Evolutionary conservation across 306 rosid species (phyloP).

Genomic region (Cucurbita argyrosperma): DNA sequence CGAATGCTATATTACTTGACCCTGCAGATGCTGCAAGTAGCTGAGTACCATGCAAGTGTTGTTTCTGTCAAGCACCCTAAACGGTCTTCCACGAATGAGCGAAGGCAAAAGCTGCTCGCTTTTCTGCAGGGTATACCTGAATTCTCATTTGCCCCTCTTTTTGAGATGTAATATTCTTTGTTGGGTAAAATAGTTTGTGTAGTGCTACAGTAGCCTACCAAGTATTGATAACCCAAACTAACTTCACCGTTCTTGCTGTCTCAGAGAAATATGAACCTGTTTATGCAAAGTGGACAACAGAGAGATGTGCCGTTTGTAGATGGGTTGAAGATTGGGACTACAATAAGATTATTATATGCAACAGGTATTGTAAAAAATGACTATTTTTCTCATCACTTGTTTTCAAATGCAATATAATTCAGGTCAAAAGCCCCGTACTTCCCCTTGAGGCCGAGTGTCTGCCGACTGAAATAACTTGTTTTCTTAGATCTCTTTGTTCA

Average conservation of each 20-base stretch:
- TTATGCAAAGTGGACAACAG: slow-evolving; percentile 94
- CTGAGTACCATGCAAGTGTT: slow-evolving; percentile 70
- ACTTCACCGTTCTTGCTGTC: slow-evolving; percentile 10
- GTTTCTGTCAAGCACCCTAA: slow-evolving; percentile 65
- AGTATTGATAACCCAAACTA: slow-evolving; percentile 8
- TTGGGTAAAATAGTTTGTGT: background rate
- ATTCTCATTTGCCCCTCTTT: slow-evolving; percentile 1
- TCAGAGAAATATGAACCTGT: slow-evolving; percentile 96
- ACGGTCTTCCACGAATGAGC: slow-evolving; percentile 71
- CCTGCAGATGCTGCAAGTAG: slow-evolving; percentile 88
- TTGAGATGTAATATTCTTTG: background rate
- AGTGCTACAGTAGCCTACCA: background rate
- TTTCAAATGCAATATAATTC: background rate
- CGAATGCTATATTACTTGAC: slow-evolving; percentile 18
- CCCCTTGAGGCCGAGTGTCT: background rate
- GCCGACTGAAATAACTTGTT: background rate
- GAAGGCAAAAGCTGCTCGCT: slow-evolving; percentile 75
- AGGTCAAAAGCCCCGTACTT: background rate
- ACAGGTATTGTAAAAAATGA: slow-evolving; percentile 35
- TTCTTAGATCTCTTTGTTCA: background rate
- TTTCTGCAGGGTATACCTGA: slow-evolving; percentile 67
- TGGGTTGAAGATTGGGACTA: slow-evolving; percentile 99
- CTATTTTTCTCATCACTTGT: background rate
- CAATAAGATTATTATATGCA: slow-evolving; percentile 96
- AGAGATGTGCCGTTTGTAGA: slow-evolving; percentile 98